A percentile compares a stretch with the other conserved stretches of the same genome.
phyloP scores from a whole-genome alignment of 2,329 filamentous ascomycete genomes.

The Ramichloridium luteum region DNA sequence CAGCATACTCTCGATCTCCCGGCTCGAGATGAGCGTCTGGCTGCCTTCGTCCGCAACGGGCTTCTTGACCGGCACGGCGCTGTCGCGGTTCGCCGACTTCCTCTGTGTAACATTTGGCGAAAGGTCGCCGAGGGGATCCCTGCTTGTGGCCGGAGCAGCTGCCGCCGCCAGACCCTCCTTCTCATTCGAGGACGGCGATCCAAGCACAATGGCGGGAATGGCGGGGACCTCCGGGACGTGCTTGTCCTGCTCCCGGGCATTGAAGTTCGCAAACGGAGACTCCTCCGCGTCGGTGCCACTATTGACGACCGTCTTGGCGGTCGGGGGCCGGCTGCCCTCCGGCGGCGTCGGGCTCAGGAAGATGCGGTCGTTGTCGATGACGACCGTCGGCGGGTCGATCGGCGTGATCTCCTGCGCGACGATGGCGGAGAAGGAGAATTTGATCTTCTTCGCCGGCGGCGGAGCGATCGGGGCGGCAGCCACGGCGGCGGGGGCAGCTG shows the following conservation, averaged over 20 bases:
- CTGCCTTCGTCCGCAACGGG: constrained; percentile 52
- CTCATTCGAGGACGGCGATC: background rate
- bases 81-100: background rate
- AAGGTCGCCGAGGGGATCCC: too few relatives aligned
- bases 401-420: constrained; percentile 14
- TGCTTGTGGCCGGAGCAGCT: too few relatives aligned
- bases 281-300: background rate
- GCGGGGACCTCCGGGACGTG: background rate
- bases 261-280: too few relatives aligned
- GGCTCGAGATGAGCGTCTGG: constrained; percentile 73
- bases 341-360: background rate
- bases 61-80: background rate
- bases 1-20: constrained; percentile 67
- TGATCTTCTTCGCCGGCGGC: constrained; percentile 7
- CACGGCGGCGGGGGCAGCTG: background rate
- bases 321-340: background rate
- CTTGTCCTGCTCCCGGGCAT: background rate
- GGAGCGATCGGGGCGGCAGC: constrained; percentile 4
- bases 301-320: background rate
- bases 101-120: too few relatives aligned
- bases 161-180: background rate
- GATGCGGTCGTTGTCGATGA: too few relatives aligned
- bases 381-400: constrained; percentile 4
- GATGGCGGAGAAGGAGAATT: constrained; percentile 12
- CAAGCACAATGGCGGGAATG: background rate